Conservation (phyloP, 805 yeast species). For the Candida chilensis region DNA sequence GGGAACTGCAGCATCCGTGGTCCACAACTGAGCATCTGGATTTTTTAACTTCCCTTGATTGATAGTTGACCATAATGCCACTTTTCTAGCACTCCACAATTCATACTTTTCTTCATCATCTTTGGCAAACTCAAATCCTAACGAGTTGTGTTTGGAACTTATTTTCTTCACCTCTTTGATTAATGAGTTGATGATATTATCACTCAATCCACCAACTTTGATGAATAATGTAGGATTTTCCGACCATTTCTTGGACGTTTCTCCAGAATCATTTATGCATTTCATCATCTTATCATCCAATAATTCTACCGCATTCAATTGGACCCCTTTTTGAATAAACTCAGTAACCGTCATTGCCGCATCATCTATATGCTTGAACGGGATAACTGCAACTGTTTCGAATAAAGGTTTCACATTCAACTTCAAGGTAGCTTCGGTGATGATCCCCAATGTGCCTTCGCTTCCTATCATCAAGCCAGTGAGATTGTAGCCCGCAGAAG, state of each 20-base stretch:
- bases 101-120: conserved; percentile 25
- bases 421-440: conserved; percentile 69
- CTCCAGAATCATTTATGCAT: conserved; percentile 49
- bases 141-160: conserved; percentile 14
- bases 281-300: conserved; percentile 68
- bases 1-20: conserved; percentile 83
- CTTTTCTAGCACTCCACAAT: conserved; percentile 27
- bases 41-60: conserved; percentile 22
- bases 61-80: conserved; percentile 10
- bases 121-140: conserved; percentile 18
- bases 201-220: conserved; percentile 40
- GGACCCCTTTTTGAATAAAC: conserved; percentile 52
- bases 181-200: conserved; percentile 23
- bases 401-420: conserved; percentile 54
- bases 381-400: conserved; percentile 61
- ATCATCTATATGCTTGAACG: conserved; percentile 57
- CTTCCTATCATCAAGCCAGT: conserved; percentile 70
- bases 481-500: conserved; percentile 73
- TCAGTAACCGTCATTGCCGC: conserved; percentile 66
- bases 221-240: conserved; percentile 57
- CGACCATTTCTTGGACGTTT: conserved; percentile 39
- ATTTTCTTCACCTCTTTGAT: conserved; percentile 12
- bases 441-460: conserved; percentile 74
- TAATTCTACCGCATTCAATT: conserved; percentile 67
- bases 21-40: conserved; percentile 48